Percentiles rank a stretch among this genome's conserved stretches.
phyloP scores from a whole-genome alignment of 2,329 filamentous ascomycete genomes.

The Penicillium olsonii region DNA sequence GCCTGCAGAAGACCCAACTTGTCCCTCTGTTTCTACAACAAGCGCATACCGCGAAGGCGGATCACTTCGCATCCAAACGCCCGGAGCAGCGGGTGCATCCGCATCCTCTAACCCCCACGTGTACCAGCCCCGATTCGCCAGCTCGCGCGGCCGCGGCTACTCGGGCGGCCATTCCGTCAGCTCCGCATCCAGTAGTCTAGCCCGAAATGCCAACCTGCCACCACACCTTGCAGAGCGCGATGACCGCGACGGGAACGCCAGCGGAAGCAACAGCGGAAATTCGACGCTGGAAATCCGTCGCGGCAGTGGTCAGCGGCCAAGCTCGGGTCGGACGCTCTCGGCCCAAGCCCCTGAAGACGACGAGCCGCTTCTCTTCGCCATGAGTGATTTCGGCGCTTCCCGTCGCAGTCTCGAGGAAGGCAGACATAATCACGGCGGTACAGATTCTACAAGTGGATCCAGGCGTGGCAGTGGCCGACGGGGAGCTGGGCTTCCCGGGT shows the following conservation, averaged over 20 bases:
- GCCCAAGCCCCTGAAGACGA: constrained; percentile 42
- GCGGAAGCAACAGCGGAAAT: constrained; percentile 43
- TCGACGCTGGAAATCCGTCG: constrained; percentile 39
- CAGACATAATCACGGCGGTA: constrained; percentile 33
- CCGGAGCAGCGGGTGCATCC: constrained; percentile 30
- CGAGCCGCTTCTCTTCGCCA: constrained; percentile 48
- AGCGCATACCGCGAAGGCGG: constrained; percentile 21
- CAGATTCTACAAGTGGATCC: constrained; percentile 31
- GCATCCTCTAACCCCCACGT: constrained; percentile 34
- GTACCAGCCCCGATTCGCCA: constrained; percentile 42
- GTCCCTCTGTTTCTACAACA: constrained; percentile 17
- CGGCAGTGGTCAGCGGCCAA: constrained; percentile 36
- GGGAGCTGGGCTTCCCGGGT: constrained; percentile 34
- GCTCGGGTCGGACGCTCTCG: constrained; percentile 33
- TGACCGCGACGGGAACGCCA: constrained; percentile 41
- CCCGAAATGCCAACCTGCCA: constrained; percentile 35
- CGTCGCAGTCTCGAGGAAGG: constrained; percentile 46
- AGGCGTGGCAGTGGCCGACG: constrained; percentile 40
- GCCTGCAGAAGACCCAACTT: constrained; percentile 21
- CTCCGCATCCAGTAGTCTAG: constrained; percentile 43
- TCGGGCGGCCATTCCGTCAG: constrained; percentile 41
- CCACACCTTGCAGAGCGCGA: constrained; percentile 39
- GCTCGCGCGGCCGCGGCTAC: constrained; percentile 39
- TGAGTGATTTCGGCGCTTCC: constrained; percentile 48
- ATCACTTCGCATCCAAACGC: constrained; percentile 22